phyloP scores from a whole-genome alignment of 352 stramenopile genomes.

The Phytophthora pisi region DNA sequence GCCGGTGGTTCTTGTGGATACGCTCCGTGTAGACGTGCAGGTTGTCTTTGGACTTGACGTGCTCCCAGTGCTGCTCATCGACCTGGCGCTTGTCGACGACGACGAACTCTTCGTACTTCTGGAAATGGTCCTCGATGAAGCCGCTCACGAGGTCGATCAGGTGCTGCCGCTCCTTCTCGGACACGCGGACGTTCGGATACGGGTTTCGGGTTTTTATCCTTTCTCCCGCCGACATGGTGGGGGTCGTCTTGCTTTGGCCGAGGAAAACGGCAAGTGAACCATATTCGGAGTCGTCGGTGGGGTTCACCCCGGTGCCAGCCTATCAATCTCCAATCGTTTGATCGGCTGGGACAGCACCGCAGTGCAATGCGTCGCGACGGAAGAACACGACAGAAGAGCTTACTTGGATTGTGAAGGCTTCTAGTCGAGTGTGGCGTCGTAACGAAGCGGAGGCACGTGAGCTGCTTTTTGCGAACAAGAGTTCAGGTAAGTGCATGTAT shows the following conservation, averaged over 20 bases:
- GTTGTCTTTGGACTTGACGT: slow-evolving; percentile 16
- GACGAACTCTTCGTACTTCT: slow-evolving; percentile 3
- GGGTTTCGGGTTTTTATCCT: neutral
- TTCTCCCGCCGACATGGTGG: neutral
- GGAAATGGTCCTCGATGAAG: neutral
- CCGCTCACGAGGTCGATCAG: slow-evolving; percentile 3
- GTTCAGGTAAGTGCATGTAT: neutral
- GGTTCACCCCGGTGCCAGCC: neutral
- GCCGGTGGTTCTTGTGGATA: neutral
- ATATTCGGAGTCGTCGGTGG: neutral
- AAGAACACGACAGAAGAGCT: neutral
- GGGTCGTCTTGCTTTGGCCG: neutral
- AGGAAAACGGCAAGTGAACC: neutral
- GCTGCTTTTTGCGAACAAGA: slow-evolving; percentile 1
- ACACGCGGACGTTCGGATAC: neutral
- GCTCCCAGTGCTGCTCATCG: slow-evolving; percentile 2
- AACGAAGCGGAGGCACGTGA: neutral
- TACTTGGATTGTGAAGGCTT: neutral
- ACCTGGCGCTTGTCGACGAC: neutral
- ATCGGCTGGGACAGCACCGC: neutral
- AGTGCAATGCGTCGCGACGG: neutral
- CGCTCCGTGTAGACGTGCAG: slow-evolving; percentile 8
- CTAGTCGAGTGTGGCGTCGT: neutral
- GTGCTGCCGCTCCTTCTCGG: slow-evolving; percentile 2
- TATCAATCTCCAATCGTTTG: neutral